Evolutionary conservation across 169 alveolate genomes (phyloP), one percentile per base, ranked within the genome.

Genomic region (Hepatocystis sp.): DNA sequence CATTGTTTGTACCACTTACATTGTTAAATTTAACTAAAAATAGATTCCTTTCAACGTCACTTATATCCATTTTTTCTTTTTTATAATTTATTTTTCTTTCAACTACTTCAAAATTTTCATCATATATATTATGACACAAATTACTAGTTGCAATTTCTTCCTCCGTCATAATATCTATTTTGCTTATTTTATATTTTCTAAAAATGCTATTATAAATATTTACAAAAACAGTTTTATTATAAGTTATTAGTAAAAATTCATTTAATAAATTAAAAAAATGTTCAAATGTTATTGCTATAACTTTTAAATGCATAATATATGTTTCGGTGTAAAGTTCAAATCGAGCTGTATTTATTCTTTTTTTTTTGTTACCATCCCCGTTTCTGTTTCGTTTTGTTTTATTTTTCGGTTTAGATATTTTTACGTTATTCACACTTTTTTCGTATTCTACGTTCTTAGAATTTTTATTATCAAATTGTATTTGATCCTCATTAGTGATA

Each of bases 261-360:
- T 81, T 81, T 42, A 81, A 44, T 25, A 81, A 65, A 52, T 81
- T 81, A 39, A 63, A 81, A 65, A 61, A 81, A 28, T 81, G 89
- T 44, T 81, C 89, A 81, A 81, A 81, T 2, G 84, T 46, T 1
- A 81, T 34, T 63, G 34, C 89, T 15, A 46, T 81, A 49, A 52
- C 51, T 81, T 81, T 81, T 49, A 81, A 53, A 32, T 81, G 89
- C 89, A 81, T 60, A 13, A 81, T 81, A 44, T 81, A 81, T 28
- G 84, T 81, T 64, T 81, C 63, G 61, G 28, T 47, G 46, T 61
- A 81, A 27, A 81, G 58, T 40, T 81, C 46, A 7, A 10, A 36
- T 36, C 10, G 5, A 36, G n/a, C n/a, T n/a, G n/a, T n/a, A n/a
- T n/a, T n/a, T n/a, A n/a, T n/a, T n/a, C n/a, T n/a, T n/a, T n/a